Base-by-base conservation (phyloP, 805 yeast genomes). In the Starmerella apis region DNA sequence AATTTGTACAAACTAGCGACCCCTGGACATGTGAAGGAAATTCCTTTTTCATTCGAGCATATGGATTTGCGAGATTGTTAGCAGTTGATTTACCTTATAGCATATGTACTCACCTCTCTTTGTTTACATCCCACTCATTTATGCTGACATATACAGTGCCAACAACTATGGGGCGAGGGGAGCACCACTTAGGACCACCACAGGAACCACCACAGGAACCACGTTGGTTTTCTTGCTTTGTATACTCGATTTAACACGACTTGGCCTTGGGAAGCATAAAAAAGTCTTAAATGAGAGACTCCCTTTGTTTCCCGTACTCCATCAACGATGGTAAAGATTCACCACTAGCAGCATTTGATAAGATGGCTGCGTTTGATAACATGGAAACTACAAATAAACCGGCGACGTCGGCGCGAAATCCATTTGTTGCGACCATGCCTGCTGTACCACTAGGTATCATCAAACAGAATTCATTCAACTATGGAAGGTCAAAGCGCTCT, bases 11-110 rank as follows among this genome's bases (percentile, higher is more conserved):
- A 25, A 16, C 48, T 41, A 13, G 61, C 60, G 1, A 31, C 43
- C 9, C 58, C 46, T 5, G 59, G 59, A 28, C 61, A 57, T 46
- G 52, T 54, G 46, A 33, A 30, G 20, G 52, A 54, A 32, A 23
- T 49, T 25, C 52, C 53, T 16, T 53, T 45, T 25, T 47, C 39
- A 4, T 50, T 59, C 19, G 38, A 68, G 20, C 62, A 71, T 3
- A 69, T 69, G 31, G 85, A 80, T 61, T 58, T 80, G 53, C 65
- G 83, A 14, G 18, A 22, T 28, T 7, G 22, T 18, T 41, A 27
- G n/a, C 5, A n/a, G 18, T 9, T n/a, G n/a, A n/a, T 9, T 6
- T 20, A 16, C 30, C 7, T 13, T 14, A 10, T 9, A 20, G 25
- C 28, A 11, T 3, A 1, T 6, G 14, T 18, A 18, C 16, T 7